Base-by-base conservation (phyloP, 164 flowering plant species). In the Cinnamomum chago region DNA sequence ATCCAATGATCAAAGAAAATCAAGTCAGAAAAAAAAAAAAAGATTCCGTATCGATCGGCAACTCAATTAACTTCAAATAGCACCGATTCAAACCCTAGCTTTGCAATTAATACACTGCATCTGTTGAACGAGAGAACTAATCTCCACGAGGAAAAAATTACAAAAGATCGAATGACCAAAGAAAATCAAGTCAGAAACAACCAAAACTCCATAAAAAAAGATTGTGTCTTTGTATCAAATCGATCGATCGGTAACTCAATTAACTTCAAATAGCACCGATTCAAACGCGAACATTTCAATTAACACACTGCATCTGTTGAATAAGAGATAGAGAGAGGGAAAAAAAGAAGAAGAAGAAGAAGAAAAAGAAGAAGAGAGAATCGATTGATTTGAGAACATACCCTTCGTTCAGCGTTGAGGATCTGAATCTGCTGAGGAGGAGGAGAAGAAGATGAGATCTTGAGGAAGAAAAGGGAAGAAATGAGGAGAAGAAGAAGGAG, bases 361-460 rank as follows among this genome's bases (percentile, higher is more conserved):
- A 27, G 3, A 3, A 66, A 9, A 25, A 5, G 33, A 30, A 30
- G 33, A 30, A 30, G 35, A 66, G 17, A 25, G 9, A 23, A 11
- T n/a, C 14, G 13, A 23, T 5, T 17, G 33, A 20, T 24, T 3
- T 18, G 67, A 75, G 52, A 70, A 47, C 84, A 81, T 84, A 94
- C 98, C 79, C 95, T 82, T 71, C 95, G 92, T 80, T 94, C 97
- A 27, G 95, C 98, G 52, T 74, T 84, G 76, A 82, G 60, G 88
- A 94, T 88, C 76, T 79, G 89, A 73, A 93, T 82, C 12, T 82
- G 82, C 35, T 80, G 79, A 25, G 77, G 12, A 73, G 81, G 24
- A 64, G 27, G 50, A 20, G 71, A 11, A 27, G 70, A 50, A 71
- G 74, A 22, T 28, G 28, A 13, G 69, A 30, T 30, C 10, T 27